Evolutionary conservation across 192 early-diverging fungal genomes (phyloP).

Genomic region (Entomortierella chlamydospora): DNA sequence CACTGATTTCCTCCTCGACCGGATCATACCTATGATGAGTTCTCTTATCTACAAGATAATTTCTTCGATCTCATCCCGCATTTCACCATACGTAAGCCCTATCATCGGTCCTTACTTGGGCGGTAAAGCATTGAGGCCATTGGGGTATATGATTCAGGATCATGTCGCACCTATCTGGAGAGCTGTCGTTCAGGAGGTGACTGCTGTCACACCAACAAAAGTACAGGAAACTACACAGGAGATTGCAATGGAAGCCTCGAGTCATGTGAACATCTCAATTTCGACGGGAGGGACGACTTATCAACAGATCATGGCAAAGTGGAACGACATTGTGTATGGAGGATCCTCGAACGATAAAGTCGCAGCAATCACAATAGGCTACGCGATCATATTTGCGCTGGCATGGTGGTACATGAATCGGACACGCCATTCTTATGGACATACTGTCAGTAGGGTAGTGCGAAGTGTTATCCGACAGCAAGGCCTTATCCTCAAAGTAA

Average conservation of each 20-base stretch:
- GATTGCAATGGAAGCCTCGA: neutral
- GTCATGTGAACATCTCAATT: neutral
- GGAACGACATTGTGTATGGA: slow-evolving; percentile 60
- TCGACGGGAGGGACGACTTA: slow-evolving; percentile 8
- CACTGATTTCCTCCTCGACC: slow-evolving; percentile 75
- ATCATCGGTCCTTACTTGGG: slow-evolving; percentile 28
- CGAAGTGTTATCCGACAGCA: slow-evolving; percentile 61
- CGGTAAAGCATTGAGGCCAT: slow-evolving; percentile 29
- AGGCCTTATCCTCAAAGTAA: slow-evolving; percentile 70
- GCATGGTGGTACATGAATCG: slow-evolving; percentile 62
- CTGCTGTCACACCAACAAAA: neutral
- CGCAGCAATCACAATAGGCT: slow-evolving; percentile 70
- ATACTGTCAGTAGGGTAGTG: slow-evolving; percentile 58
- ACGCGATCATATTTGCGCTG: slow-evolving; percentile 63
- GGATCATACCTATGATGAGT: slow-evolving; percentile 53
- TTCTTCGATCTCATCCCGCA: neutral
- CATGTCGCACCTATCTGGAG: slow-evolving; percentile 24
- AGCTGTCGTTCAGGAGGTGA: slow-evolving; percentile 1
- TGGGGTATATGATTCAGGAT: slow-evolving; percentile 25
- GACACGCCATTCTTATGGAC: slow-evolving; percentile 38
- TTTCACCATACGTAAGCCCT: slow-evolving; percentile 10
- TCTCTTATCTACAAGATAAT: slow-evolving; percentile 33
- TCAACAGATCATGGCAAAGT: slow-evolving; percentile 39
- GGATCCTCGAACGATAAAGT: slow-evolving; percentile 67
- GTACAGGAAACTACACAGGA: slow-evolving; percentile 13